Conservation (phyloP, 2,329 filamentous ascomycete genomes). For the Xylariaceae sp. region DNA sequence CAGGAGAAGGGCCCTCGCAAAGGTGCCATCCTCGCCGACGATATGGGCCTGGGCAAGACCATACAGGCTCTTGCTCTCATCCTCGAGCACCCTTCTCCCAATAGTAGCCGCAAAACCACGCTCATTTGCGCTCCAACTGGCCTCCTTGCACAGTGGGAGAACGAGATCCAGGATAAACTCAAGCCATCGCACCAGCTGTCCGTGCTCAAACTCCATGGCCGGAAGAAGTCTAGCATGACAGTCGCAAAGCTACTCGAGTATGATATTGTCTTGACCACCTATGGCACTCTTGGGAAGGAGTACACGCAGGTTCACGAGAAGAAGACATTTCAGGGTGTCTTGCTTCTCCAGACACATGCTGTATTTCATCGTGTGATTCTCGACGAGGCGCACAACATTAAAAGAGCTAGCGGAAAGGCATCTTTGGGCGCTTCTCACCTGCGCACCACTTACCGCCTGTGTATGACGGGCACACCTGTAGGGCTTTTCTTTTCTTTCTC, state of each 20-base stretch:
- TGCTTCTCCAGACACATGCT: conserved; percentile 41
- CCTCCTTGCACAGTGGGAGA: conserved; percentile 29
- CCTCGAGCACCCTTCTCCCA: conserved; percentile 23
- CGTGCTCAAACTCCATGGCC: conserved; percentile 28
- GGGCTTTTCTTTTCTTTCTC: not conserved
- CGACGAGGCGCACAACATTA: conserved; percentile 81
- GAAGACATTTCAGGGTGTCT: conserved; percentile 45
- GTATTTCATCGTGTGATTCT: conserved; percentile 73
- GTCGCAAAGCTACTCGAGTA: conserved; percentile 53
- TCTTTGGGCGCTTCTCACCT: conserved; percentile 60
- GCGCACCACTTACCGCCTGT: conserved; percentile 65
- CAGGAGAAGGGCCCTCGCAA: conserved; percentile 27
- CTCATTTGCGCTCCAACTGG: conserved; percentile 29
- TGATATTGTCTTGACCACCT: conserved; percentile 79
- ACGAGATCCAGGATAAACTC: conserved; percentile 29
- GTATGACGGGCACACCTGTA: conserved; percentile 75
- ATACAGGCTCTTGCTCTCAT: conserved; percentile 31
- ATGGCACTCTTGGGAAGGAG: conserved; percentile 68
- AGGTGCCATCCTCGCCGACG: conserved; percentile 31
- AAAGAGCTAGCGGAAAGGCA: conserved; percentile 66
- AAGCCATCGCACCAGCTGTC: conserved; percentile 26
- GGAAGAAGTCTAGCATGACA: conserved; percentile 19
- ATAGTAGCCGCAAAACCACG: conserved; percentile 25
- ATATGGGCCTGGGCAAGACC: conserved; percentile 33
- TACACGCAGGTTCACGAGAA: conserved; percentile 55